These are phyloP conservation scores for Wickerhamiella azymoides DNA, from an alignment of 805 yeast genomes.

Conservation along the genomic window DNA sequence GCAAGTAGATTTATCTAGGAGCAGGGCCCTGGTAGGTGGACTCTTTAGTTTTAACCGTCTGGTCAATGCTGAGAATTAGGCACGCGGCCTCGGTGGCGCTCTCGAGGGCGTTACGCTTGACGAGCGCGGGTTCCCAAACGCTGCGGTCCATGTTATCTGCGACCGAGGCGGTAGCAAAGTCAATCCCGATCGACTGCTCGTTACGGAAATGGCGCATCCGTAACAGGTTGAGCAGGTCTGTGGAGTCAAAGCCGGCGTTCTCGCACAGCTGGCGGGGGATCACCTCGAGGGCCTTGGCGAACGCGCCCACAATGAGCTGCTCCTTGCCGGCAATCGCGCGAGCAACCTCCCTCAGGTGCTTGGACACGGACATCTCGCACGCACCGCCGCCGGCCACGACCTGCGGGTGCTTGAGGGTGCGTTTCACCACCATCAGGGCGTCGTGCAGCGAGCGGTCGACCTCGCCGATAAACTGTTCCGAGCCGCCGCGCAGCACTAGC, in stretches of 20 bases:
- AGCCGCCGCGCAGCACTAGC: constrained; percentile 87
- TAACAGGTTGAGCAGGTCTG: constrained; percentile 80
- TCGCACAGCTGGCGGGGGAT: constrained; percentile 97
- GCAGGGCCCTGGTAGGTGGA: background rate
- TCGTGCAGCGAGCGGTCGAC: constrained; percentile 96
- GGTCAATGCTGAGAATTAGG: constrained; percentile 86
- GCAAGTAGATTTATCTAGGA: background rate
- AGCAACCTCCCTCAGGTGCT: constrained; percentile 72
- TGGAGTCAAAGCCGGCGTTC: constrained; percentile 97
- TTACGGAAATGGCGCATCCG: constrained; percentile 93
- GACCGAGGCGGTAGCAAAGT: constrained; percentile 66
- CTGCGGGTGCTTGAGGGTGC: constrained; percentile 74
- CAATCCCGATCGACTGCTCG: constrained; percentile 83
- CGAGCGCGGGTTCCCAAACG: constrained; percentile 97
- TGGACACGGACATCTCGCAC: constrained; percentile 91
- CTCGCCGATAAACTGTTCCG: constrained; percentile 95
- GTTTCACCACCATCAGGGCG: constrained; percentile 95
- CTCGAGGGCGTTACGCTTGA: constrained; percentile 82
- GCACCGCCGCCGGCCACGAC: constrained; percentile 99
- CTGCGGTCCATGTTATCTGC: constrained; percentile 74
- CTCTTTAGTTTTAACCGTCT: constrained; percentile 37
- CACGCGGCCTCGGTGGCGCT: constrained; percentile 97
- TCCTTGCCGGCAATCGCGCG: constrained; percentile 89
- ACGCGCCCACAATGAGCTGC: constrained; percentile 82
- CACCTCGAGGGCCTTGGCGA: constrained; percentile 86